These are phyloP conservation scores for Cokeromyces recurvatus DNA, from an alignment of 371 early-diverging fungal species.

Conservation along the genomic window DNA sequence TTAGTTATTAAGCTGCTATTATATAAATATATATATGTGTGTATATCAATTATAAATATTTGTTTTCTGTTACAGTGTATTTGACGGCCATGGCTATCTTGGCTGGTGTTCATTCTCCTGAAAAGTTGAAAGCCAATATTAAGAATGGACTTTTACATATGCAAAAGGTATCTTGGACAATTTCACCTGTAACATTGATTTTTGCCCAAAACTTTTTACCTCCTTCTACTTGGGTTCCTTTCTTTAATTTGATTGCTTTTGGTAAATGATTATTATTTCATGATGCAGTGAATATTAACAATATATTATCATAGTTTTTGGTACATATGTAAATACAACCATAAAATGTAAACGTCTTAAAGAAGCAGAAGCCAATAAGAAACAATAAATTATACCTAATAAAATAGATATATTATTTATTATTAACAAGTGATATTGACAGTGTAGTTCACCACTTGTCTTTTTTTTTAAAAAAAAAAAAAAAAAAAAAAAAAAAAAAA, in stretches of 20 bases:
- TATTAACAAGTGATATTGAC: too few species aligned
- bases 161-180: slow-evolving; percentile 80
- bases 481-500: too few species aligned
- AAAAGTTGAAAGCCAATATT: slow-evolving; percentile 50
- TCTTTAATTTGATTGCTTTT: slow-evolving; percentile 83
- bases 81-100: slow-evolving; percentile 79
- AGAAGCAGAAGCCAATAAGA: slow-evolving; percentile 34
- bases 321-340: slow-evolving; percentile 78
- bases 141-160: slow-evolving; percentile 60
- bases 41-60: too few species aligned
- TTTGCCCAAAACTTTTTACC: slow-evolving; percentile 76
- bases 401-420: too few species aligned
- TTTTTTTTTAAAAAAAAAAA: too few species aligned
- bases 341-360: slow-evolving; percentile 59
- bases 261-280: slow-evolving; percentile 22
- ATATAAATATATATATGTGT: slow-evolving; percentile 6
- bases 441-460: too few species aligned
- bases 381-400: slow-evolving; percentile 25
- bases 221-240: slow-evolving; percentile 83
- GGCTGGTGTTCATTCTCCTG: slow-evolving; percentile 62
- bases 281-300: too few species aligned
- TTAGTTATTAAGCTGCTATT: too few species aligned
- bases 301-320: slow-evolving; percentile 46
- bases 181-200: slow-evolving; percentile 71
- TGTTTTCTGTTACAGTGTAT: slow-evolving; percentile 51